phyloP scores from a whole-genome alignment of 371 early-diverging fungal species.

The Capniomyces stellatus region DNA sequence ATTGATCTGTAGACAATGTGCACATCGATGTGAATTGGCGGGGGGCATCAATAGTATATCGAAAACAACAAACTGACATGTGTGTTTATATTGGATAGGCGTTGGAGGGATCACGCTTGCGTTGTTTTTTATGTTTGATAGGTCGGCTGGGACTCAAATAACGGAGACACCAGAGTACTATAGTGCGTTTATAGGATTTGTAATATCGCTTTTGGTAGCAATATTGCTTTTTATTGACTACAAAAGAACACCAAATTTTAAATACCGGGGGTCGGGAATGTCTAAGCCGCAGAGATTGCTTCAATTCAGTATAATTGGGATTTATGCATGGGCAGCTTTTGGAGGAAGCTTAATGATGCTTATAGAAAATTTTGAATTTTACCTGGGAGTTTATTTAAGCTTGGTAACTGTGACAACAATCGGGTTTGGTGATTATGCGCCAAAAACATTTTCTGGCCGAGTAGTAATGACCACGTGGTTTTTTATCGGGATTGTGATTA shows the following conservation, averaged over 20 bases:
- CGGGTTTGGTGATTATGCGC: constrained; percentile 22
- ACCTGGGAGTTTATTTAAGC: not conserved
- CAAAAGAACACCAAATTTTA: constrained; percentile 14
- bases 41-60: no score
- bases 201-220: not conserved
- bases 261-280: constrained; percentile 2
- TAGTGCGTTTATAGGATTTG: no score
- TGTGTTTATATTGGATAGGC: no score
- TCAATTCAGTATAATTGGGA: not conserved
- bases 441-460: constrained; percentile 15
- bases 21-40: no score
- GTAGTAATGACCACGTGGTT: constrained; percentile 15
- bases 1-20: no score
- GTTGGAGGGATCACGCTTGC: no score
- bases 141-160: no score
- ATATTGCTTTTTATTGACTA: not conserved
- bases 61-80: no score
- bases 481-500: constrained; percentile 21
- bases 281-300: not conserved
- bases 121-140: no score
- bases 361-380: not conserved
- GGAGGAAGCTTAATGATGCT: not conserved
- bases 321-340: constrained; percentile 3
- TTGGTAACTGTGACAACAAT: constrained; percentile 22
- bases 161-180: no score